Conservation (phyloP, 2,329 filamentous ascomycete species). For the Monosporascus sp. region DNA sequence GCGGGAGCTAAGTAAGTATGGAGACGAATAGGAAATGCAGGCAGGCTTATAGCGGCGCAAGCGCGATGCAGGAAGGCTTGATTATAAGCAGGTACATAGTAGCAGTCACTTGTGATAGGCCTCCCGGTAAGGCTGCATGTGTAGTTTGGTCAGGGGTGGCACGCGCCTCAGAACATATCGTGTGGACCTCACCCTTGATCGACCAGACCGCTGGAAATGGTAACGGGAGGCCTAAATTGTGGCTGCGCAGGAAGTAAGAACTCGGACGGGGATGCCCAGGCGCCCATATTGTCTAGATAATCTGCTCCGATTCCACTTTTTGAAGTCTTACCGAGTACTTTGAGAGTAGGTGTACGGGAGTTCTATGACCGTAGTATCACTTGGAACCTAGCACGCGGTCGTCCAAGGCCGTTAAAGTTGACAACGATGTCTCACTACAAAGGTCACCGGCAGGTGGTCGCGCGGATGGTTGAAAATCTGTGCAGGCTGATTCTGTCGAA, state of each 20-base stretch:
- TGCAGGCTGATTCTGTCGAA: background rate
- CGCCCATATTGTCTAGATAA: background rate
- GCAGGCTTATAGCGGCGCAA: slow-evolving; percentile 14
- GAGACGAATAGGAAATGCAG: slow-evolving; percentile 15
- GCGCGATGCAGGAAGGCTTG: slow-evolving; percentile 13
- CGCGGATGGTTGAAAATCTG: background rate
- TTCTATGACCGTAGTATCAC: background rate
- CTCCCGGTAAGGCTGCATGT: slow-evolving; percentile 9
- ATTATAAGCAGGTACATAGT: slow-evolving; percentile 16
- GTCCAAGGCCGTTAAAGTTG: background rate
- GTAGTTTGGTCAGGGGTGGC: background rate
- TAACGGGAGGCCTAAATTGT: background rate
- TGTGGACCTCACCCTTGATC: background rate
- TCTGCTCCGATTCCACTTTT: background rate
- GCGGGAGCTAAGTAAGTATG: slow-evolving; percentile 19
- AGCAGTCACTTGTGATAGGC: slow-evolving; percentile 18
- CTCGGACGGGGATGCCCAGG: background rate
- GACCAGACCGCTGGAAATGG: background rate
- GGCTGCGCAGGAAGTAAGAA: background rate
- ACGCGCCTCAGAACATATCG: slow-evolving; percentile 1
- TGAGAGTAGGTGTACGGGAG: background rate
- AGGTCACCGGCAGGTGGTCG: background rate
- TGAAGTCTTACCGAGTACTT: background rate
- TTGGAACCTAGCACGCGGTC: background rate
- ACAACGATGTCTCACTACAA: background rate